Conservation (phyloP, 169 alveolate genomes). For the Cryptosporidium viatorum region DNA sequence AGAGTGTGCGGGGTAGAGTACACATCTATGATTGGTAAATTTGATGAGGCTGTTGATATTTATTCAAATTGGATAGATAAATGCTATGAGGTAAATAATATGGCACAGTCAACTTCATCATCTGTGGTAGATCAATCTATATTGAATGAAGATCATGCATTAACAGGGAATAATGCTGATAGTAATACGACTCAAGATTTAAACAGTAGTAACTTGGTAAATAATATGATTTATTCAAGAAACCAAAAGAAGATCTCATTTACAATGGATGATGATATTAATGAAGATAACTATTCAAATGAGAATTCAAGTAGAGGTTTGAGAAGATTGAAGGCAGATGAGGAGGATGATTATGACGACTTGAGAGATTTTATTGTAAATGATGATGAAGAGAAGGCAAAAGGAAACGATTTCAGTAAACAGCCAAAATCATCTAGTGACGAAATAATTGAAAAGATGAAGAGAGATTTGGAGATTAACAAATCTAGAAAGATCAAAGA, state of each 20-base stretch:
- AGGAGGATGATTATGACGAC: neutral
- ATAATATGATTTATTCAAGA: constrained; percentile 13
- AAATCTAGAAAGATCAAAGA: constrained; percentile 9
- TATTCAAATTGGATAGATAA: constrained; percentile 92
- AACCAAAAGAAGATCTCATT: constrained; percentile 6
- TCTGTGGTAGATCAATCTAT: neutral
- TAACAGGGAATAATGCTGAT: neutral
- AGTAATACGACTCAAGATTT: neutral
- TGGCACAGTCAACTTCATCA: neutral
- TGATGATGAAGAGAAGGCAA: constrained; percentile 7
- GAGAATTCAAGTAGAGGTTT: neutral
- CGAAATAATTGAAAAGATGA: constrained; percentile 19
- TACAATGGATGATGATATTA: constrained; percentile 9
- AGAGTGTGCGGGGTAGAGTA: constrained; percentile 89
- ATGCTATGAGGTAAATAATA: constrained; percentile 83
- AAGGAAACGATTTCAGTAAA: neutral
- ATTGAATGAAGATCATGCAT: neutral
- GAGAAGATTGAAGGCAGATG: neutral
- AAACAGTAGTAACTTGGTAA: neutral
- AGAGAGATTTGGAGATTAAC: constrained; percentile 25
- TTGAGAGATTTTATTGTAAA: neutral
- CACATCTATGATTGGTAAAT: constrained; percentile 81
- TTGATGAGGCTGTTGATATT: constrained; percentile 91
- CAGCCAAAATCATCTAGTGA: neutral
- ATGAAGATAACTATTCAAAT: constrained; percentile 5